Base-by-base conservation (phyloP, 1,284 basidiomycete species). In the Hemileia vastatrix region DNA sequence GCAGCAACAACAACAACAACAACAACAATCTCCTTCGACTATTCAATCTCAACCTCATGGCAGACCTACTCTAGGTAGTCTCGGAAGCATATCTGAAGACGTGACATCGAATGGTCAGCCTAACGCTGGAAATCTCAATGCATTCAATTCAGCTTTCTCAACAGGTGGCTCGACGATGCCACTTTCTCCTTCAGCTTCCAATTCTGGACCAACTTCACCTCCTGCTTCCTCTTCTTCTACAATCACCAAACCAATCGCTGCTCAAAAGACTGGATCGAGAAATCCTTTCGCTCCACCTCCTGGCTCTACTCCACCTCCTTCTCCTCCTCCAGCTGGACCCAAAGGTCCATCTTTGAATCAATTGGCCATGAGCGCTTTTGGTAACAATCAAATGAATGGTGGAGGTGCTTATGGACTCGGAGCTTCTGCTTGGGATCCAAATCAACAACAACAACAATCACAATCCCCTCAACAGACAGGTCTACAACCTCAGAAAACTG, bases 241-340 rank as follows among this genome's bases (percentile, higher is more conserved):
- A 15, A 23, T 65, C 8, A 40, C 68, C n/a, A 66, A 67, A 61
- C 82, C 96, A n/a, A 83, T 84, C 70, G 56, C 71, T 0, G 82
- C 90, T 4, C 93, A 97, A 75, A 84, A 87, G 76, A 98, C 94
- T 1, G 93, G 94, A n/a, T 90, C 89, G 1, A 86, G 85, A 70
- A 98, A 98, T 80, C 94, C 94, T 0, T 98, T 98, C 71, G 92
- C 92, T 5, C 83, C 85, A 23, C 70, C 71, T 1, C 80, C 82
- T 1, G 80, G 83, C 47, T 77, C 85, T 66, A 13, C 64, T 64
- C 67, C 62, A 21, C 48, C 61, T 53, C 64, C 67, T 1, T 55
- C 67, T 4, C 64, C 67, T 32, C 64, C 69, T 11, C 65, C 51
- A 18, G 33, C 47, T 36, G 64, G 60, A 49, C 56, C 65, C 13